Conservation (phyloP, 306 rosid species). For the Quercus berberidifolia region DNA sequence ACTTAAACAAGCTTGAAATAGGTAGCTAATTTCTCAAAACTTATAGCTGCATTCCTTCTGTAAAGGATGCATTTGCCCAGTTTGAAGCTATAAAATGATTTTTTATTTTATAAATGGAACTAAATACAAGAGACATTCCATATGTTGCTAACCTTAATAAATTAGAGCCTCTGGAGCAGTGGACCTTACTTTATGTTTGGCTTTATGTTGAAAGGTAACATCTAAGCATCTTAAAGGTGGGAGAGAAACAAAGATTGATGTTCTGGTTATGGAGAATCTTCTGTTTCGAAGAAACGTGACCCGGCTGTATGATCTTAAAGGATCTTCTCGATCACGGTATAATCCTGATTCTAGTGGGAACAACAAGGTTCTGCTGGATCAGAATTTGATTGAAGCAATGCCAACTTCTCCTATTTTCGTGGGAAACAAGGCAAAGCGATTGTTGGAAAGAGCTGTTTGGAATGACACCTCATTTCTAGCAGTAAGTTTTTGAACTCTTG, state of each 20-base stretch:
- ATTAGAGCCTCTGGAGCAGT: conserved; percentile 9
- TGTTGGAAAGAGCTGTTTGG: conserved; percentile 96
- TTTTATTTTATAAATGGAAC: background rate
- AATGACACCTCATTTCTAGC: conserved; percentile 94
- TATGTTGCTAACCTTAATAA: conserved; percentile 8
- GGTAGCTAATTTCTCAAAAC: background rate
- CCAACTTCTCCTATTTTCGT: conserved; percentile 97
- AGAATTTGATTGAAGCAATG: conserved; percentile 96
- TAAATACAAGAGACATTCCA: background rate
- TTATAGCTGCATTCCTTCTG: background rate
- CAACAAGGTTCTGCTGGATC: conserved; percentile 87
- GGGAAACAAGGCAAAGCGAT: conserved; percentile 85
- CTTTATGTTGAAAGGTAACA: conserved; percentile 61
- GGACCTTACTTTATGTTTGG: conserved; percentile 11
- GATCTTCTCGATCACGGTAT: conserved; percentile 87
- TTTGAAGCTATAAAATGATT: background rate
- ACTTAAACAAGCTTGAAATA: background rate
- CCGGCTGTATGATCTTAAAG: conserved; percentile 90
- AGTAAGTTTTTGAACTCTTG: conserved; percentile 49
- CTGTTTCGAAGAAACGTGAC: conserved; percentile 69
- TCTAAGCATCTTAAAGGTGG: conserved; percentile 87
- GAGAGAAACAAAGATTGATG: conserved; percentile 73
- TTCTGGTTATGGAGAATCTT: conserved; percentile 98
- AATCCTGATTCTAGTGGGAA: conserved; percentile 77
- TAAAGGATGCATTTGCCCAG: background rate